Base-by-base conservation (phyloP, 345 rosid species). In the Bruguiera parviflora region DNA sequence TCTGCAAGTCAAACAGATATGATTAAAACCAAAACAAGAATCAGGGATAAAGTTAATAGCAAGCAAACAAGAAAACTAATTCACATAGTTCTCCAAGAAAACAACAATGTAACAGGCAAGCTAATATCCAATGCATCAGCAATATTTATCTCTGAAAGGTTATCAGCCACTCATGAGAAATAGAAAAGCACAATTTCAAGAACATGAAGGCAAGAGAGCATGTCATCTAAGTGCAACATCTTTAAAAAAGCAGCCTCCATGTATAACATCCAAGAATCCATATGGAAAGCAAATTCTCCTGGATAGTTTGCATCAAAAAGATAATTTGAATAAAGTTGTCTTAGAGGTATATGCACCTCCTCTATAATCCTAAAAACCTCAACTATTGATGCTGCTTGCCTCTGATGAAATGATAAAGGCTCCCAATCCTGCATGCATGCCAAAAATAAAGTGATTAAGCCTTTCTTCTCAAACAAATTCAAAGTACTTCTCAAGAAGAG, bases 321-420 rank as follows among this genome's bases (percentile, higher is more conserved):
- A 53, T 43, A 55, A 37, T 20, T 53, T 24, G 16, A 27, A 13
- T 7, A 33, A 33, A 49, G 59, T 65, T 61, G 53, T 21, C 46
- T 49, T 11, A 47, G 11, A 55, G 46, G 53, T 19, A 28, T 25
- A 56, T 71, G 55, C 83, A 95, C 99, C 99, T 95, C 97, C 80
- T 95, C 99, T 61, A 95, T 78, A 25, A 95, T 95, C 85, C 99
- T 89, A 71, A 95, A 95, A 76, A 95, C 92, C 86, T 95, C 99
- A 65, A 95, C 82, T 68, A 88, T 78, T 33, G 99, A 95, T 71
- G 89, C 84, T 32, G 96, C 92, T 73, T 89, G 96, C 63, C 82
- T 89, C 73, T 95, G 95, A 69, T 95, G 97, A 79, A 74, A 83
- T 69, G 99, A 95, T 69, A 95, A 76, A 73, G 99, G 92, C 82